These are phyloP conservation scores for Pseudogymnoascus sp. DNA, from an alignment of 2,329 filamentous ascomycete genomes.

Conservation along the genomic window DNA sequence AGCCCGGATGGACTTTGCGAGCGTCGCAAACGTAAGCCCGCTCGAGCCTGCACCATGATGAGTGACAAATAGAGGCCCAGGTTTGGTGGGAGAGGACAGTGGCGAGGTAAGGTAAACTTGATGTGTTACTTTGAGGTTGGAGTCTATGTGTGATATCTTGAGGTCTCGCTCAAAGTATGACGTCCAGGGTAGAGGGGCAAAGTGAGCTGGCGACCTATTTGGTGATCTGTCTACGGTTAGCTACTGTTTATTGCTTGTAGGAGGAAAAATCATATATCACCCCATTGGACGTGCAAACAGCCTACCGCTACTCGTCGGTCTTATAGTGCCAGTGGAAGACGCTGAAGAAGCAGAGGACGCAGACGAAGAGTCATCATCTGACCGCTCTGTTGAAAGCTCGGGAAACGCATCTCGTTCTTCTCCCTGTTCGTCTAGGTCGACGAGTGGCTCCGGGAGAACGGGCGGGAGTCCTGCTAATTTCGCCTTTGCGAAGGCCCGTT, in stretches of 20 bases:
- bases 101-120: constrained; percentile 88
- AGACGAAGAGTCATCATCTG: constrained; percentile 63
- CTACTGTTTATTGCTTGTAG: constrained; percentile 5
- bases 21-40: constrained; percentile 81
- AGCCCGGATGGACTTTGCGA: constrained; percentile 71
- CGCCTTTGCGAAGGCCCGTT: constrained; percentile 70
- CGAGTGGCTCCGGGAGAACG: constrained; percentile 46
- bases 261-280: constrained; percentile 35
- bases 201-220: constrained; percentile 29
- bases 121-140: constrained; percentile 50
- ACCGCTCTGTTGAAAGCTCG: constrained; percentile 30
- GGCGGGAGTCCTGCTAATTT: constrained; percentile 60
- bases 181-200: constrained; percentile 58
- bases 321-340: constrained; percentile 87
- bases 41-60: constrained; percentile 95
- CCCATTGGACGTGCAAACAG: constrained; percentile 66
- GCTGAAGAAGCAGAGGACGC: constrained; percentile 76
- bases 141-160: constrained; percentile 52
- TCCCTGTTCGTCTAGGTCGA: constrained; percentile 49
- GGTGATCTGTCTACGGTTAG: constrained; percentile 23
- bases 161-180: constrained; percentile 87
- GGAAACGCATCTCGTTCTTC: constrained; percentile 36
- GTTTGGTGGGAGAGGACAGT: constrained; percentile 67
- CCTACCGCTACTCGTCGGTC: constrained; percentile 67
- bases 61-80: constrained; percentile 79